These are phyloP conservation scores for Erysimum cheiri DNA, from an alignment of 441 rosid genomes.

Conservation along the genomic window DNA sequence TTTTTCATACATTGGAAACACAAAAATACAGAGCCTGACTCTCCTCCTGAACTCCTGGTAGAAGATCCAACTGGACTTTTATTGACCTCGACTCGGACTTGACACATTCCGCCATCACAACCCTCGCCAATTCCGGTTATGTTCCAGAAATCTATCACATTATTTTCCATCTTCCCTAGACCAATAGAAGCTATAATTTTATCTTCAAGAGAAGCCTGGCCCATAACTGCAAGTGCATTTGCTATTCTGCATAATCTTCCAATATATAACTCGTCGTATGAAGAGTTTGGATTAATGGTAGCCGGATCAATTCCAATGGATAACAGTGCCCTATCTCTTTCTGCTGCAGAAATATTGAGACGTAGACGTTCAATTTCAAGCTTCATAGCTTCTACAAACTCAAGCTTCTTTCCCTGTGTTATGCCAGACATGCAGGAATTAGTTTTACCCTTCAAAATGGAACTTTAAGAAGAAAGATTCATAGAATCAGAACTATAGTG, in stretches of 20 bases:
- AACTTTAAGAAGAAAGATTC: slow-evolving; percentile 22
- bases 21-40: slow-evolving; percentile 53
- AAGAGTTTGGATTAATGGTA: slow-evolving; percentile 84
- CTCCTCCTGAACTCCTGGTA: slow-evolving; percentile 49
- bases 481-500: slow-evolving; percentile 24
- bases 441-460: slow-evolving; percentile 20
- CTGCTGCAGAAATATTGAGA: slow-evolving; percentile 93
- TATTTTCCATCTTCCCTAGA: slow-evolving; percentile 65
- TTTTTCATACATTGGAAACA: slow-evolving; percentile 81
- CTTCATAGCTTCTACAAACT: slow-evolving; percentile 80
- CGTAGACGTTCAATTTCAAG: slow-evolving; percentile 91
- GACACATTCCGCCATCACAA: slow-evolving; percentile 76
- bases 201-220: slow-evolving; percentile 90
- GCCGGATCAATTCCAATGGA: slow-evolving; percentile 95
- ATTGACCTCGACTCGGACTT: slow-evolving; percentile 66
- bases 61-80: slow-evolving; percentile 49
- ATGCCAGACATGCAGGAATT: slow-evolving; percentile 30
- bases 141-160: slow-evolving; percentile 84
- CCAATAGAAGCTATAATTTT: slow-evolving; percentile 81
- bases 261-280: slow-evolving; percentile 69
- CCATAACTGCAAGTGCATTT: slow-evolving; percentile 75
- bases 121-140: slow-evolving; percentile 61
- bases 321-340: slow-evolving; percentile 93
- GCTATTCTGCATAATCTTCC: slow-evolving; percentile 81
- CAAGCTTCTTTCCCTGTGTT: slow-evolving; percentile 71